Conservation (phyloP, 140 eudicot genomes). For the Anethum foeniculum region DNA sequence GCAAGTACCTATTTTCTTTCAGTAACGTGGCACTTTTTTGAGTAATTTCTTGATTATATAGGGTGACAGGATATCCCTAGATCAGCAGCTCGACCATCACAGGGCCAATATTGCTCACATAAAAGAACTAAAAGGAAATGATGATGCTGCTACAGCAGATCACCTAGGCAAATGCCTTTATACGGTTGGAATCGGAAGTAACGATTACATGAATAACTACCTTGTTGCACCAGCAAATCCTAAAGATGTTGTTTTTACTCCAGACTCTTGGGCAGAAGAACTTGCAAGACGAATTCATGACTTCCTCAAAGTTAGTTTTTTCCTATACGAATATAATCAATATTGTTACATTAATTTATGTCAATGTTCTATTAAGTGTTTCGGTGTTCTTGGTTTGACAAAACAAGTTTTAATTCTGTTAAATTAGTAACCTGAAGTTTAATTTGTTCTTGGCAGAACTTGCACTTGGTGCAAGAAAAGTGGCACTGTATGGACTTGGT, state of each 20-base stretch:
- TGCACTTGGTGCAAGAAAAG: slow-evolving; percentile 37
- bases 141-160: neutral
- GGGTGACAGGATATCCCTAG: slow-evolving; percentile 15
- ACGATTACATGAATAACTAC: slow-evolving; percentile 32
- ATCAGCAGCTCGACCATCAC: slow-evolving; percentile 16
- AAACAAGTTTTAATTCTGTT: neutral
- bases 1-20: neutral
- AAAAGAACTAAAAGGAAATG: neutral
- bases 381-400: neutral
- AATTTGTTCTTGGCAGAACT: neutral
- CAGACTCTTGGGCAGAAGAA: neutral
- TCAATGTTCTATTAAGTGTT: no score
- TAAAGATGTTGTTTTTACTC: neutral
- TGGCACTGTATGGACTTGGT: slow-evolving; percentile 43
- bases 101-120: neutral
- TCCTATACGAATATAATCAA: neutral
- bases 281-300: neutral
- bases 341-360: neutral
- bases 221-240: neutral
- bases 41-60: neutral
- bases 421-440: no score
- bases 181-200: slow-evolving; percentile 23
- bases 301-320: neutral
- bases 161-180: slow-evolving; percentile 29
- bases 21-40: neutral